Evolutionary conservation across 768 basidiomycete species (phyloP).

Genomic region (Lyophyllum decastes): DNA sequence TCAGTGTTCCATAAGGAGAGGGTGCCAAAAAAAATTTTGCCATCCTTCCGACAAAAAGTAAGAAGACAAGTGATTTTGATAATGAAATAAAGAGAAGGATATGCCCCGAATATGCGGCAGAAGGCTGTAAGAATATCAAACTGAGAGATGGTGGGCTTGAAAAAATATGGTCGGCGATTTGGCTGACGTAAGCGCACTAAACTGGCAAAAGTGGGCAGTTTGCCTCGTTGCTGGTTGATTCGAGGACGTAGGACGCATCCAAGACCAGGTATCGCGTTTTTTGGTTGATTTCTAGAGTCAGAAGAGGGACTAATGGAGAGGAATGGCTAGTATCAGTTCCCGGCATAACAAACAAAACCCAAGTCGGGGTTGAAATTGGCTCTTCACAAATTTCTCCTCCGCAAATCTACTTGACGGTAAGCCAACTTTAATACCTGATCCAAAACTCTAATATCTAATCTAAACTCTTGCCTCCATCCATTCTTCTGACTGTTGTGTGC

Average conservation of each 20-base stretch:
- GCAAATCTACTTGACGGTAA: slow-evolving; percentile 67
- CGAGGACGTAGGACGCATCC: neutral
- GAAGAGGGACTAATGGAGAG: slow-evolving; percentile 4
- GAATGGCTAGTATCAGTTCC: slow-evolving; percentile 10
- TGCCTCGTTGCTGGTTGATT: slow-evolving; percentile 1
- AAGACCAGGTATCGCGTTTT: neutral
- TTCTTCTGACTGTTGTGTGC: slow-evolving; percentile 23
- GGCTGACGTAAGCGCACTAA: slow-evolving; percentile 21
- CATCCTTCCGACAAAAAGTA: neutral
- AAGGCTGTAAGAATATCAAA: neutral
- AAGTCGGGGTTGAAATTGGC: slow-evolving; percentile 43
- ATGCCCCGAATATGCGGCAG: neutral
- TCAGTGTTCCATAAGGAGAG: neutral
- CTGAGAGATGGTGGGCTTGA: slow-evolving; percentile 11
- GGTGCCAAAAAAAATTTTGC: neutral
- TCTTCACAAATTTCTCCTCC: slow-evolving; percentile 53
- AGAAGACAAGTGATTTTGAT: too few species aligned
- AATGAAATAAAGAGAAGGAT: neutral
- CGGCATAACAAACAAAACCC: slow-evolving; percentile 32
- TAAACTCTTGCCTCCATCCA: slow-evolving; percentile 26
- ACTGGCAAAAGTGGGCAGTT: neutral
- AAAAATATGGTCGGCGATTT: slow-evolving; percentile 24
- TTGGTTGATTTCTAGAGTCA: neutral
- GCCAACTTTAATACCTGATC: slow-evolving; percentile 65
- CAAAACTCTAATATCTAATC: slow-evolving; percentile 60